Evolutionary conservation across 2,329 filamentous ascomycete genomes (phyloP), one percentile per base, ranked within the genome.

Genomic region (Cladosporium sp.): DNA sequence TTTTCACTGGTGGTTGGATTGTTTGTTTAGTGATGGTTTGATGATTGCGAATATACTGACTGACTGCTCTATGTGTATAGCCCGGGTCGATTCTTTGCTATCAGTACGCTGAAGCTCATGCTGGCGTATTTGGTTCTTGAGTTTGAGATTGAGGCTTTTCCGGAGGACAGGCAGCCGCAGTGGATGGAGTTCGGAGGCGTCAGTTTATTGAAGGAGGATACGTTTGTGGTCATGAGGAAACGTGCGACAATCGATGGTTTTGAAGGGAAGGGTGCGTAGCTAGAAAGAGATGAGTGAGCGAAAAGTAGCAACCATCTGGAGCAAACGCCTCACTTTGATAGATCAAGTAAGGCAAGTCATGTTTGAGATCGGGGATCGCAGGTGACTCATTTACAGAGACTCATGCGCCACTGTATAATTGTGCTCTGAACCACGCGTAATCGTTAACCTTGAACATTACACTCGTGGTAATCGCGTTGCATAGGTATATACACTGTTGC

Each of bases 51-150:
- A 26, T 18, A 5, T 57, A 46, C 56, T 46, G 23, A 46, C 56
- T 46, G 23, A 58, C 56, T 54, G 10, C 21, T 46, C 16, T 53
- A 30, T 7, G n/a, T 21, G 16, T 16, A 30, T 14, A 63, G 68
- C 46, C 68, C 68, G 5, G 68, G 68, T 8, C 65, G 68, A 13
- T 69, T 68, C 62, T 69, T 69, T 43, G 66, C 68, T 1, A 36
- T 46, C 13, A 66, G 65, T 26, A 63, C 59, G 5, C 58, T 68
- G 5, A 69, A 69, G 46, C 56, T 69, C 11, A 67, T 68, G 54
- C 53, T 70, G 26, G 65, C 60, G 4, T 64, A 65, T 25, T 30
- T 68, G 13, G 53, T 69, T 8, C 36, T 61, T n/a, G 36, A 66
- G 3, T 70, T 68, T 25, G 67, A 69, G 14, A 54, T 69, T 30